phyloP scores from a whole-genome alignment of 441 rosid genomes.

The Pelargonium fulgidum region DNA sequence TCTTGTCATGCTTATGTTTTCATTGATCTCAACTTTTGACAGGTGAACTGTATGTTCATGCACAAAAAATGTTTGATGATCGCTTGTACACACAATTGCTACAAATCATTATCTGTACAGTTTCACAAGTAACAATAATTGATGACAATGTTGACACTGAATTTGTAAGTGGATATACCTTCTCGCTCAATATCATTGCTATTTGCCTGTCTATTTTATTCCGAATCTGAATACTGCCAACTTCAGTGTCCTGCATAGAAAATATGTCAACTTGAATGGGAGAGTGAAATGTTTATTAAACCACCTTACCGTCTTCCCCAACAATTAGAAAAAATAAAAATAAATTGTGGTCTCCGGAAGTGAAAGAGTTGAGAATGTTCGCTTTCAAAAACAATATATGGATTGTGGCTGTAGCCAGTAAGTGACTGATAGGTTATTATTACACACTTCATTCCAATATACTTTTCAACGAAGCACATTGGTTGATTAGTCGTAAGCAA shows the following conservation, averaged over 20 bases:
- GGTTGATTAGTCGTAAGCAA: neutral
- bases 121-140: constrained; percentile 48
- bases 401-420: neutral
- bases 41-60: constrained; percentile 89
- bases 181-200: constrained; percentile 7
- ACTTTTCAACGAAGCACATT: neutral
- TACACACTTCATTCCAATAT: neutral
- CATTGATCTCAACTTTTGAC: constrained; percentile 26
- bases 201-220: constrained; percentile 3
- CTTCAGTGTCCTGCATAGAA: neutral
- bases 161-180: constrained; percentile 47
- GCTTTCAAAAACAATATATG: too few species aligned
- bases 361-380: constrained; percentile 1
- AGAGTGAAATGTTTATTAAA: neutral
- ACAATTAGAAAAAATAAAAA: neutral
- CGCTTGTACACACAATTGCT: constrained; percentile 70
- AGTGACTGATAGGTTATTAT: neutral
- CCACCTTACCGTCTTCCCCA: neutral
- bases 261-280: neutral
- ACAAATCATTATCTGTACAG: constrained; percentile 60
- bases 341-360: too few species aligned
- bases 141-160: constrained; percentile 69
- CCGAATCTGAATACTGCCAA: neutral
- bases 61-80: constrained; percentile 78
- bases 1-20: constrained; percentile 21